phyloP scores from a whole-genome alignment of 306 rosid species.

The Malus orientalis region DNA sequence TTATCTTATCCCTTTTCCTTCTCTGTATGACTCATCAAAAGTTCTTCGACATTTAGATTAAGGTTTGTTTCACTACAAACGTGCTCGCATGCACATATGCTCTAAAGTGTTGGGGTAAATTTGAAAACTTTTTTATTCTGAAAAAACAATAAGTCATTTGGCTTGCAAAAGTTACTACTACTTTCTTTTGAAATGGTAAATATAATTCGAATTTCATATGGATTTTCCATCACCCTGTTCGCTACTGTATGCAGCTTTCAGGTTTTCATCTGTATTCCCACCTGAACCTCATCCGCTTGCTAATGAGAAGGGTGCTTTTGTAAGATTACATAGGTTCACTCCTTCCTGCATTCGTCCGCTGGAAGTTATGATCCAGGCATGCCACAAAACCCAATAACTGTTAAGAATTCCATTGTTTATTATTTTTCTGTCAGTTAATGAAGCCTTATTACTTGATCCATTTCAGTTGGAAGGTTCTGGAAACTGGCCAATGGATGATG shows the following conservation, averaged over 20 bases:
- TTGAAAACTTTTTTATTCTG: neutral
- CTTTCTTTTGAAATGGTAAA: neutral
- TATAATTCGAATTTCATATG: neutral
- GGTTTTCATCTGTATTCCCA: constrained; percentile 86
- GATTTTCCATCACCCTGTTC: neutral
- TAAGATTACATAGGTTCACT: constrained; percentile 31
- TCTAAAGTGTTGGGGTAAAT: neutral
- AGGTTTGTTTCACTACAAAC: neutral
- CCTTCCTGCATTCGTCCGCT: constrained; percentile 80
- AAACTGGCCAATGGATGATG: constrained; percentile 95
- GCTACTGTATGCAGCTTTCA: constrained; percentile 55
- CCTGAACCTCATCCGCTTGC: constrained; percentile 85
- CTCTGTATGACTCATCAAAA: neutral
- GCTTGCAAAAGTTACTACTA: neutral
- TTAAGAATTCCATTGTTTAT: neutral
- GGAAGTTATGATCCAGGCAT: constrained; percentile 94
- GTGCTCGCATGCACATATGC: neutral
- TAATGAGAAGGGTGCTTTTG: constrained; percentile 40
- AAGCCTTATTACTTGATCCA: constrained; percentile 12
- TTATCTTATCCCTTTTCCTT: neutral
- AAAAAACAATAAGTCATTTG: neutral
- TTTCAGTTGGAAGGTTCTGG: constrained; percentile 94
- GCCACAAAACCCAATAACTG: constrained; percentile 8
- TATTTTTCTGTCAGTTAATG: constrained; percentile 13
- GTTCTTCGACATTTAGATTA: neutral